Percentiles rank a stretch among this genome's conserved stretches.
Conservation (phyloP, 2,329 filamentous ascomycete species). For the Rosellinia necatrix region DNA sequence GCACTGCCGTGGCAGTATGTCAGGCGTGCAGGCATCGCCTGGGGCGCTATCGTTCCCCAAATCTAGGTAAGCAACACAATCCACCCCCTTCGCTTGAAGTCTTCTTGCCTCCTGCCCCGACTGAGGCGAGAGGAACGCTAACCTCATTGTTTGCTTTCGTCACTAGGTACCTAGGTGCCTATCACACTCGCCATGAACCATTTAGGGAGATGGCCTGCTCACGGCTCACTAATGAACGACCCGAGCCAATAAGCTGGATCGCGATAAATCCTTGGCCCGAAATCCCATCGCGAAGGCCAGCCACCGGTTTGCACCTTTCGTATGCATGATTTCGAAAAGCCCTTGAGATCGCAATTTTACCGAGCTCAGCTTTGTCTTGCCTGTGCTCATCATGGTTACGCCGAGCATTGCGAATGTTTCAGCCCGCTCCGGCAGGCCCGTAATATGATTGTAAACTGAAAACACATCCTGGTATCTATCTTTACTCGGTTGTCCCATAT, state of each 20-base stretch:
- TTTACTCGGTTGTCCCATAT: not conserved
- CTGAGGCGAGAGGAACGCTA: too few species aligned
- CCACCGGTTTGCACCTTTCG: not conserved
- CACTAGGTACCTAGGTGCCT: too few species aligned
- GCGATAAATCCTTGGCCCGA: not conserved
- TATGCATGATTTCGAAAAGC: not conserved
- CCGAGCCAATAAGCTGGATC: not conserved
- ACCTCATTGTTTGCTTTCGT: too few species aligned
- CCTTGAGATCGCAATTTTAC: not conserved
- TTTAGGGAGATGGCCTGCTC: constrained; percentile 28
- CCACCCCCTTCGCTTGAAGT: too few species aligned
- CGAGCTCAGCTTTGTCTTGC: not conserved
- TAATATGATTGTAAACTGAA: not conserved
- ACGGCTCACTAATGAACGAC: constrained; percentile 4
- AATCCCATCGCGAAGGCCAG: not conserved
- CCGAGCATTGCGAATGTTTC: constrained; percentile 3
- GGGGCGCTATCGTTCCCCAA: too few species aligned
- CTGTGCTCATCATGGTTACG: not conserved
- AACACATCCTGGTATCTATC: not conserved
- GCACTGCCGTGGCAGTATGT: too few species aligned
- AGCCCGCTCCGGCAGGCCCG: not conserved
- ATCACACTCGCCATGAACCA: too few species aligned
- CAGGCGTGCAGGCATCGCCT: too few species aligned
- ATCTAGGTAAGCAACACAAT: too few species aligned
- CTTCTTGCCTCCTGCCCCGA: too few species aligned